Conservation (phyloP, 129 eudicot species). For the Flaveria trinervia region DNA sequence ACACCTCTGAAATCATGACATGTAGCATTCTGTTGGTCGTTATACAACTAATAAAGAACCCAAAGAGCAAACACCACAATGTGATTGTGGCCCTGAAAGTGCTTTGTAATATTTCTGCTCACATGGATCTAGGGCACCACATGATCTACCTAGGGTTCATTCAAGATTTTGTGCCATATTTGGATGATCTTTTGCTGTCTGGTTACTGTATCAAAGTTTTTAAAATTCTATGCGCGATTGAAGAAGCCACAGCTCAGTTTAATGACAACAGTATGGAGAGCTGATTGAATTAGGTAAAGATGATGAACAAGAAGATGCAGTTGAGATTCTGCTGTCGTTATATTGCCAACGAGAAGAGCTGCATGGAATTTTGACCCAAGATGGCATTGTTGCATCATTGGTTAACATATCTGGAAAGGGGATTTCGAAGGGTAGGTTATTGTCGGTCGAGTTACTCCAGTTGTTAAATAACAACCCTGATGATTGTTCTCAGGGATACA, state of each 20-base stretch:
- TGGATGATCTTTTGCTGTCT: conserved; percentile 33
- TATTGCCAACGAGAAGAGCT: conserved; percentile 30
- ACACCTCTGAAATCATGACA: conserved; percentile 33
- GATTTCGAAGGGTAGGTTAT: conserved; percentile 26
- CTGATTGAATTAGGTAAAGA: conserved; percentile 34
- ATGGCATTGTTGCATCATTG: conserved; percentile 21
- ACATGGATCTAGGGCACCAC: conserved; percentile 39
- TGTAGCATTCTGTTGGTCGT: conserved; percentile 32
- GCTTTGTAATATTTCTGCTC: conserved; percentile 36
- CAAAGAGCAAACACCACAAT: conserved; percentile 30
- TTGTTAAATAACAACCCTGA: conserved; percentile 18
- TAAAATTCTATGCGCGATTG: conserved; percentile 31
- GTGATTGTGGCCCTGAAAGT: conserved; percentile 19
- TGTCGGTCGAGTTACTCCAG: conserved; percentile 37
- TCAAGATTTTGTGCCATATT: conserved; percentile 28
- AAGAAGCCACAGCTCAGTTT: conserved; percentile 39
- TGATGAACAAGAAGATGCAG: conserved; percentile 36
- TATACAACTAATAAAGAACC: conserved; percentile 26
- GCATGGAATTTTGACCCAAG: conserved; percentile 23
- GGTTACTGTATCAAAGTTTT: conserved; percentile 31
- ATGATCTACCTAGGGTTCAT: conserved; percentile 39
- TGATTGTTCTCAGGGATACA: conserved; percentile 26
- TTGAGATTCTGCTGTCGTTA: conserved; percentile 30
- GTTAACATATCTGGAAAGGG: conserved; percentile 20
- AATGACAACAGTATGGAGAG: conserved; percentile 34